phyloP scores from a whole-genome alignment of 108 stramenopile genomes.

The Cyclotella atomus region DNA sequence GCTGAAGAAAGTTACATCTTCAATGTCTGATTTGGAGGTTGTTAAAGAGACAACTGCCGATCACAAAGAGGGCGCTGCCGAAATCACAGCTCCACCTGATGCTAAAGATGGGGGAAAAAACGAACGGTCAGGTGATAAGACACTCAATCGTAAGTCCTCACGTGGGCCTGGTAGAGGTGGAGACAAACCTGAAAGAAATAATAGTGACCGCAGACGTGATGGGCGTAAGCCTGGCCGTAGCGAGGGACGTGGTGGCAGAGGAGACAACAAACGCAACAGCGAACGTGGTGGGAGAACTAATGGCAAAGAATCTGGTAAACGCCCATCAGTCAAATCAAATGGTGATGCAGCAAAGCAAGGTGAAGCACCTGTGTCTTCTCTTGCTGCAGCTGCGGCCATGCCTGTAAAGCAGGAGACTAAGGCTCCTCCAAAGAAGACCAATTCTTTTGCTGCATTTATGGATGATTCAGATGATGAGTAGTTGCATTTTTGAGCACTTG shows the following conservation, averaged over 20 bases:
- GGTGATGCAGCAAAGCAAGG: slow-evolving; percentile 4
- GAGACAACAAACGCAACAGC: slow-evolving; percentile 3
- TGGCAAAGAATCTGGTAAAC: not conserved
- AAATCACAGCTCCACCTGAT: not conserved
- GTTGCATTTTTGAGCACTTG: too few species aligned
- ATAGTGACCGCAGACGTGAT: not conserved
- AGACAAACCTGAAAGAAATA: slow-evolving; percentile 5
- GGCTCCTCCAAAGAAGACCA: slow-evolving; percentile 44
- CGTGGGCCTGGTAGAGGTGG: slow-evolving; percentile 19
- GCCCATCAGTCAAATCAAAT: not conserved
- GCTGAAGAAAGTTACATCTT: not conserved
- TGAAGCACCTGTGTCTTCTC: slow-evolving; percentile 14
- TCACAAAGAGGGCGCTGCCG: not conserved
- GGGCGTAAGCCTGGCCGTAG: slow-evolving; percentile 30
- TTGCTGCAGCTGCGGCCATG: not conserved
- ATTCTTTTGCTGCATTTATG: slow-evolving; percentile 54
- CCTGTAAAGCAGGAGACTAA: slow-evolving; percentile 20
- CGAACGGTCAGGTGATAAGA: slow-evolving; percentile 4
- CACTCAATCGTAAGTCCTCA: slow-evolving; percentile 3
- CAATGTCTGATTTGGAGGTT: slow-evolving; percentile 6
- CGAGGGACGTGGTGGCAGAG: slow-evolving; percentile 21
- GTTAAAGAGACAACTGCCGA: not conserved
- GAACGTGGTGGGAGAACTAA: slow-evolving; percentile 19
- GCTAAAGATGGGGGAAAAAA: not conserved
- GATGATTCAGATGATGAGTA: slow-evolving; percentile 52